These are phyloP conservation scores for Ammopiptanthus mongolicus DNA, from an alignment of 306 rosid genomes.

Conservation along the genomic window DNA sequence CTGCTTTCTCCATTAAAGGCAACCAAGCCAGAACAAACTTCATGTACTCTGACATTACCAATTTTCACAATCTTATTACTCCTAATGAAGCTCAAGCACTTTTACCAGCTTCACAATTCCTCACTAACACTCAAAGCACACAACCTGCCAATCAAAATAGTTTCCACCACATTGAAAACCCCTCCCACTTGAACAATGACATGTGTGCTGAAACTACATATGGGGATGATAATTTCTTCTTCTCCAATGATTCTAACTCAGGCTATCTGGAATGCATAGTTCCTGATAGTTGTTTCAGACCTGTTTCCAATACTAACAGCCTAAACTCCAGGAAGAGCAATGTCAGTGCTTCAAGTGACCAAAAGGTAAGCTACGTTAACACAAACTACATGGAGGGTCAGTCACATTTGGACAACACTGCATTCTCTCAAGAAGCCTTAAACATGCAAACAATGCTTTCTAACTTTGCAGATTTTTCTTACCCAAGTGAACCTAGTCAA, in stretches of 20 bases:
- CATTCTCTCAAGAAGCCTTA: conserved; percentile 25
- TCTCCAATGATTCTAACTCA: conserved; percentile 57
- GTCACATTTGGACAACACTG: conserved; percentile 22
- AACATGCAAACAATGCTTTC: conserved; percentile 8
- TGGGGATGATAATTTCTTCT: conserved; percentile 46
- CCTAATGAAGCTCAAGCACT: conserved; percentile 46
- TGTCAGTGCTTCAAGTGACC: conserved; percentile 27
- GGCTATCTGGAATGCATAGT: conserved; percentile 94
- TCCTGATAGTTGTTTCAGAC: conserved; percentile 77
- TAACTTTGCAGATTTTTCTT: conserved; percentile 29
- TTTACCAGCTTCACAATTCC: conserved; percentile 36
- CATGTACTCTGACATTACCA: conserved; percentile 55
- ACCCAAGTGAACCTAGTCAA: conserved; percentile 33
- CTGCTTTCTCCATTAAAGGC: conserved; percentile 96
- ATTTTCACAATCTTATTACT: conserved; percentile 46
- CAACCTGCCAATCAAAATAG: conserved; percentile 29
- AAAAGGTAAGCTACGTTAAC: conserved; percentile 12
- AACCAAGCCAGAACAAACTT: conserved; percentile 90
- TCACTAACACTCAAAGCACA: conserved; percentile 25
- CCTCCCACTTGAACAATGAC: conserved; percentile 13
- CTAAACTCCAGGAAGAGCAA: no score
- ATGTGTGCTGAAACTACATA: conserved; percentile 12
- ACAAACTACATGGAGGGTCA: conserved; percentile 30
- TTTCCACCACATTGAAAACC: conserved; percentile 20
- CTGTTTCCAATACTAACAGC: conserved; percentile 42